phyloP scores from a whole-genome alignment of 2,329 filamentous ascomycete genomes.

The Aspergillus fijiensis region DNA sequence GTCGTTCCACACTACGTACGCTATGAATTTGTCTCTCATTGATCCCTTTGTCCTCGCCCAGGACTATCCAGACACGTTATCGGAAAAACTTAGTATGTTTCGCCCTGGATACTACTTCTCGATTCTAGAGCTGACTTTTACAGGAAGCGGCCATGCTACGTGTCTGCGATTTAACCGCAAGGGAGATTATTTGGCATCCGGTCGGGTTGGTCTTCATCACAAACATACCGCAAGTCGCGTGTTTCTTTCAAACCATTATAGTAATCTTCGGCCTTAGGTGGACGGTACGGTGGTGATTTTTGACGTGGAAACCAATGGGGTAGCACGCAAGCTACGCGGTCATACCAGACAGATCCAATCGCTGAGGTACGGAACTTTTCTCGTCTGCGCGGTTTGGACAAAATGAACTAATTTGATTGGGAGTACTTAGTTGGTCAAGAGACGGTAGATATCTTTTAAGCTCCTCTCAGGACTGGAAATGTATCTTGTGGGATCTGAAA shows the following conservation, averaged over 20 bases:
- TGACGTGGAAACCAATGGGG: constrained; percentile 95
- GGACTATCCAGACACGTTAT: constrained; percentile 89
- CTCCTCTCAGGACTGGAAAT: constrained; percentile 94
- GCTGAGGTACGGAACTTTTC: constrained; percentile 55
- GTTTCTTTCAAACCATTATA: not conserved
- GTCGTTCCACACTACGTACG: constrained; percentile 42
- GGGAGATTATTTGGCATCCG: constrained; percentile 91
- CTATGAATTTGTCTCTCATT: constrained; percentile 67
- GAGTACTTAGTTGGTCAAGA: constrained; percentile 70
- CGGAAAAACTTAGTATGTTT: constrained; percentile 72
- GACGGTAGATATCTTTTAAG: constrained; percentile 89
- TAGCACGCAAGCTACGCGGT: constrained; percentile 88
- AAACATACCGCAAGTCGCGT: not conserved
- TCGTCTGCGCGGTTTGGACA: not conserved
- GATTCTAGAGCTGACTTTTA: constrained; percentile 13
- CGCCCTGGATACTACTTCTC: not conserved
- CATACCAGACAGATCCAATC: constrained; percentile 94
- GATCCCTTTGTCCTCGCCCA: constrained; percentile 71
- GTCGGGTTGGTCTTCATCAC: constrained; percentile 59
- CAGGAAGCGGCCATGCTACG: constrained; percentile 63
- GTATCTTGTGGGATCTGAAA: constrained; percentile 89
- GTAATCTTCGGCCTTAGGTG: constrained; percentile 43
- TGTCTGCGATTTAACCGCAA: constrained; percentile 85
- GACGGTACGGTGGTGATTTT: constrained; percentile 95
- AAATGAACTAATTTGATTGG: constrained; percentile 7